Base-by-base conservation (phyloP, 192 early-diverging fungal species). In the Pilobolus umbonatus region DNA sequence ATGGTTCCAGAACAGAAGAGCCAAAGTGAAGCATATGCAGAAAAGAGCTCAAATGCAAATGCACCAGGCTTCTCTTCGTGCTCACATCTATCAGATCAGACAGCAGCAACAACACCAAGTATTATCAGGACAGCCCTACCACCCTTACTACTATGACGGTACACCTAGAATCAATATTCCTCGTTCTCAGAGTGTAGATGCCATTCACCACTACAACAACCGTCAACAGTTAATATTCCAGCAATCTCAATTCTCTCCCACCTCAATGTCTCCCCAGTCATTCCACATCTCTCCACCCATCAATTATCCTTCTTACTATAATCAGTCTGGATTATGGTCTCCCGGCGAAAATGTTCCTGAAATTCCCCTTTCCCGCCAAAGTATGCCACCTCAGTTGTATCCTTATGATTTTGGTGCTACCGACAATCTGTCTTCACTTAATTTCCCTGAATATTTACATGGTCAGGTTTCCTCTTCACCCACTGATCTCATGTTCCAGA, bases 1-100 rank as follows among this genome's bases (percentile, higher is more conserved):
- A 39, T 90, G 88, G 88, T 90, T 90, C 68, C 88, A 90, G 62
- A 90, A 90, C 71, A 64, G 83, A 47, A 67, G 88, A 30, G 86
- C 86, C 31, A 90, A 90, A 58, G 69, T 85, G 30, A 89, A 86
- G 75, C 78, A 77, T 35, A 73, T 75, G 42, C 61, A 47, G 25
- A 47, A 46, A 32, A 22, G 55, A 39, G 39, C 55, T 17, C 55
- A 57, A 38, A 57, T 57, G 55, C 34, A 57, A 8, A 57, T 57
- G 36, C 55, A 57, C 38, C 55, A 57, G 21, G 55, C 55, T 4
- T 57, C 55, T 9, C 40, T 57, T 40, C 55, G 55, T 43, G 55
- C 55, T 4, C 55, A 57, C 26, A n/a, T 57, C 25, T 57, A 57
- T 28, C 55, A 57, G 21, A 54, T 54, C 28, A 36, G 43, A 10